Evolutionary conservation across 2,329 filamentous ascomycete species (phyloP).

Genomic region (Cladophialophora yegresii): DNA sequence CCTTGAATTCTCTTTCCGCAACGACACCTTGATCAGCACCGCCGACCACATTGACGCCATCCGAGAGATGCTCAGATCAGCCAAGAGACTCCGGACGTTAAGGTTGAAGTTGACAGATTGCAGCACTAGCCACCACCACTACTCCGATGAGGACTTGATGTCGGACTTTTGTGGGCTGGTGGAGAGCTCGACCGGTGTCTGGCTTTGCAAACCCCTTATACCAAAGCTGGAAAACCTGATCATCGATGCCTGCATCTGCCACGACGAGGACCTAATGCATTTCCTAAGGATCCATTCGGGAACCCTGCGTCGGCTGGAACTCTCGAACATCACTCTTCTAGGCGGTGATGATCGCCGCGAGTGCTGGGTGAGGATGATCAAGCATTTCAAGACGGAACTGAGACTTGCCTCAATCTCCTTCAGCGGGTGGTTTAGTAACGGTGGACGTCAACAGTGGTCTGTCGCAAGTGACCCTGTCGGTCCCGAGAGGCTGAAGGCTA

Average conservation of each 20-base stretch:
- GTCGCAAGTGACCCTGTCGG: slow-evolving; percentile 29
- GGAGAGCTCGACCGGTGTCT: slow-evolving; percentile 23
- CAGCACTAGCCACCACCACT: slow-evolving; percentile 23
- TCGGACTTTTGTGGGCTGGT: slow-evolving; percentile 28
- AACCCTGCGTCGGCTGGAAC: slow-evolving; percentile 25
- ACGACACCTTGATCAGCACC: slow-evolving; percentile 18
- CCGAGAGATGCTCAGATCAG: slow-evolving; percentile 22
- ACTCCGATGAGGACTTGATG: slow-evolving; percentile 23
- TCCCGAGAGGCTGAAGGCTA: slow-evolving; percentile 23
- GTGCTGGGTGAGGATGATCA: slow-evolving; percentile 33
- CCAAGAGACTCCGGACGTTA: slow-evolving; percentile 23
- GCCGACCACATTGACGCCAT: slow-evolving; percentile 26
- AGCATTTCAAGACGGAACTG: slow-evolving; percentile 26
- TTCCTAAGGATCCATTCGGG: slow-evolving; percentile 30
- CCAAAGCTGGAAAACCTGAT: slow-evolving; percentile 24
- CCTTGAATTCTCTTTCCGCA: slow-evolving; percentile 31
- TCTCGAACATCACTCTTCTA: slow-evolving; percentile 32
- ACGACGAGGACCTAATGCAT: slow-evolving; percentile 31
- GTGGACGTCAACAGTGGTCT: slow-evolving; percentile 34
- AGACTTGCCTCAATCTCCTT: slow-evolving; percentile 29
- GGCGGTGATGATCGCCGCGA: slow-evolving; percentile 29
- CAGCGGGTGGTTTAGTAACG: slow-evolving; percentile 33
- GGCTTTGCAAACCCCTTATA: slow-evolving; percentile 23
- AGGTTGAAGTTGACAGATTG: slow-evolving; percentile 26
- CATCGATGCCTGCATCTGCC: slow-evolving; percentile 29